Conservation (phyloP, 768 basidiomycete genomes). For the Lactifluus echinatus region DNA sequence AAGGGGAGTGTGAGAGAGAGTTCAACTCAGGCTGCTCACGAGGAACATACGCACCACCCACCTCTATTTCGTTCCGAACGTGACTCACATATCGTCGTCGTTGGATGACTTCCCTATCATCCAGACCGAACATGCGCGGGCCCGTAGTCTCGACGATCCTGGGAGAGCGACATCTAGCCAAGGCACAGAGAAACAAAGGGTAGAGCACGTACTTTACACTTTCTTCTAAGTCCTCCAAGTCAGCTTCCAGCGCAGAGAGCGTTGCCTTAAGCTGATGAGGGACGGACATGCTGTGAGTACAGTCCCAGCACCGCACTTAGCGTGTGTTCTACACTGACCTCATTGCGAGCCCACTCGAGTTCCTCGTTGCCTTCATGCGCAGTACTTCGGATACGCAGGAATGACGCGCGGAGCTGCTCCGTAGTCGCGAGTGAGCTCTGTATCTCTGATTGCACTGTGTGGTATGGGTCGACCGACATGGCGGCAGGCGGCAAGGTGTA, state of each 20-base stretch:
- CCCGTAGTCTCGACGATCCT: constrained; percentile 86
- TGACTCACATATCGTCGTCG: constrained; percentile 69
- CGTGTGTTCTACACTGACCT: constrained; percentile 36
- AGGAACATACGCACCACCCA: constrained; percentile 32
- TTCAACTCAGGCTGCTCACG: neutral
- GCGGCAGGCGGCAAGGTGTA: neutral
- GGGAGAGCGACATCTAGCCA: neutral
- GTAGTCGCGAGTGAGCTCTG: constrained; percentile 66
- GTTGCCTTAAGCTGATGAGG: constrained; percentile 53
- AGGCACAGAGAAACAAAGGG: neutral
- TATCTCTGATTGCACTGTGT: constrained; percentile 78
- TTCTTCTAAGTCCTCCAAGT: constrained; percentile 89
- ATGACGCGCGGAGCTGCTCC: constrained; percentile 63
- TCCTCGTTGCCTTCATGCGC: constrained; percentile 71
- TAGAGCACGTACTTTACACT: constrained; percentile 64
- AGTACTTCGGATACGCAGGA: constrained; percentile 67
- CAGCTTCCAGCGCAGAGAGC: constrained; percentile 70
- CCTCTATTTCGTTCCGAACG: constrained; percentile 72
- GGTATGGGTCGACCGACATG: constrained; percentile 80
- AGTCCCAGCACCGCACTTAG: neutral
- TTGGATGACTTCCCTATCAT: constrained; percentile 64
- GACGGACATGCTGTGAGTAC: neutral
- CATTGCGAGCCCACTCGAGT: constrained; percentile 67
- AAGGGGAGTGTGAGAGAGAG: neutral
- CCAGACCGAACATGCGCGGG: constrained; percentile 75